phyloP scores from a whole-genome alignment of 2,329 filamentous ascomycete genomes.

The Aspergillus hiratsukae region DNA sequence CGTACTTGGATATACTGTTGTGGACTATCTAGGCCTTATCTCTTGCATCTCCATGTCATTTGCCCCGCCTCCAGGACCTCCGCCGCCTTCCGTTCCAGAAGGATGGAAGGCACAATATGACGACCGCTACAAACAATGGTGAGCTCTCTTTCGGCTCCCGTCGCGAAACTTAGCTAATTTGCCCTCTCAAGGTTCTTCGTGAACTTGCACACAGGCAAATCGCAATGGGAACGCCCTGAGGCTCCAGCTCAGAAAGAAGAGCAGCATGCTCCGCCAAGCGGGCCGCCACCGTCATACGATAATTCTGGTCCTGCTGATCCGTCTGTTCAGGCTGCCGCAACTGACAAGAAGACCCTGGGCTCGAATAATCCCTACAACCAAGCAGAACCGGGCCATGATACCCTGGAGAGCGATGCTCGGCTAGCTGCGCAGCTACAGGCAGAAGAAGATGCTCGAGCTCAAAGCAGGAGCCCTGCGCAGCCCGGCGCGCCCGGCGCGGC shows the following conservation, averaged over 20 bases:
- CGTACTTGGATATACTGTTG: not conserved
- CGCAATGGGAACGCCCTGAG: slow-evolving; percentile 84
- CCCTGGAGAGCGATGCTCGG: slow-evolving; percentile 63
- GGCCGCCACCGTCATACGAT: slow-evolving; percentile 56
- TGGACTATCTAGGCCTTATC: not conserved
- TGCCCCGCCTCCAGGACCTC: slow-evolving; percentile 46
- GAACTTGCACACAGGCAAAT: slow-evolving; percentile 80
- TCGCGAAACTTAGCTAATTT: slow-evolving; percentile 9
- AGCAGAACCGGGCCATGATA: slow-evolving; percentile 15
- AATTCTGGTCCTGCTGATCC: slow-evolving; percentile 45
- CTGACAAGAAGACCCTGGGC: slow-evolving; percentile 47
- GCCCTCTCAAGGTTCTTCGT: slow-evolving; percentile 70
- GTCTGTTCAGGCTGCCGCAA: slow-evolving; percentile 32
- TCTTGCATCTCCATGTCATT: slow-evolving; percentile 29
- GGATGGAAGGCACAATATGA: slow-evolving; percentile 87
- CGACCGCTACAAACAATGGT: slow-evolving; percentile 83
- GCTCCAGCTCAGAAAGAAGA: slow-evolving; percentile 52
- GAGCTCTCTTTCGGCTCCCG: slow-evolving; percentile 17
- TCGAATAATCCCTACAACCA: slow-evolving; percentile 69
- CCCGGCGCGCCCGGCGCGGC: slow-evolving; percentile 41
- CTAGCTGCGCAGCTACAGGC: slow-evolving; percentile 75
- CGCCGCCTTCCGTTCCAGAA: slow-evolving; percentile 61
- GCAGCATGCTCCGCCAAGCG: slow-evolving; percentile 38
- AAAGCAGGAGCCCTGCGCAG: slow-evolving; percentile 9
- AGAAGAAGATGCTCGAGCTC: slow-evolving; percentile 68